Conservation (phyloP, 768 basidiomycete genomes). For the Collybiopsis confluens region DNA sequence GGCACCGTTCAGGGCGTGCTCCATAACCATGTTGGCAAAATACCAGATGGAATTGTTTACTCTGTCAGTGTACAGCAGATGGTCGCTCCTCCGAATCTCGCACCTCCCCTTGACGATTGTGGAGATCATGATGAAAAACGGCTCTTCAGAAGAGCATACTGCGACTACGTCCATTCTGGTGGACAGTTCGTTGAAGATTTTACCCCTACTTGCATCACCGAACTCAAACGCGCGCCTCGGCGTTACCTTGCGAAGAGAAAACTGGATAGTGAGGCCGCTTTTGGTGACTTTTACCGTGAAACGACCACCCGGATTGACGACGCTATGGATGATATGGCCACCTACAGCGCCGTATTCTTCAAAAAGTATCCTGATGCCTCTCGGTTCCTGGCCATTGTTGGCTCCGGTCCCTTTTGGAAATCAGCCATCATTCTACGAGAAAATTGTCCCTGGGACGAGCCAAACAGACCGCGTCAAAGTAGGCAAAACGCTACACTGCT, state of each 20-base stretch:
- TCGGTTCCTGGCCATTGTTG: background rate
- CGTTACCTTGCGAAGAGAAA: background rate
- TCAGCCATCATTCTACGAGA: background rate
- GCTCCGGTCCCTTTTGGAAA: background rate
- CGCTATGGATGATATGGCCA: background rate
- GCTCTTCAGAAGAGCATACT: too few relatives aligned
- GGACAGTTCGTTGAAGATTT: background rate
- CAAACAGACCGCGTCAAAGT: background rate
- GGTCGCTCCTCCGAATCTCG: too few relatives aligned
- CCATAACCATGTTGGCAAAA: too few relatives aligned
- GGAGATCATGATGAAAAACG: too few relatives aligned
- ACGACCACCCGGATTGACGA: background rate
- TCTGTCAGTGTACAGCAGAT: too few relatives aligned
- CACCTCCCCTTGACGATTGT: too few relatives aligned
- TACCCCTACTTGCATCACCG: background rate
- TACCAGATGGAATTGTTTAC: too few relatives aligned
- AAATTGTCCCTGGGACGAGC: background rate
- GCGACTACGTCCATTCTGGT: background rate
- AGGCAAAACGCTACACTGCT: background rate
- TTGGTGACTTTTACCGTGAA: background rate
- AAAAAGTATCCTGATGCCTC: background rate
- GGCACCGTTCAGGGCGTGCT: too few relatives aligned
- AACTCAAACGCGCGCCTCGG: background rate
- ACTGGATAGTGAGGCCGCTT: background rate
- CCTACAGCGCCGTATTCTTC: background rate